A percentile compares a stretch with the other conserved stretches of the same genome.
Evolutionary conservation across 2,329 filamentous ascomycete genomes (phyloP).

Genomic region (Cytospora leucostoma): DNA sequence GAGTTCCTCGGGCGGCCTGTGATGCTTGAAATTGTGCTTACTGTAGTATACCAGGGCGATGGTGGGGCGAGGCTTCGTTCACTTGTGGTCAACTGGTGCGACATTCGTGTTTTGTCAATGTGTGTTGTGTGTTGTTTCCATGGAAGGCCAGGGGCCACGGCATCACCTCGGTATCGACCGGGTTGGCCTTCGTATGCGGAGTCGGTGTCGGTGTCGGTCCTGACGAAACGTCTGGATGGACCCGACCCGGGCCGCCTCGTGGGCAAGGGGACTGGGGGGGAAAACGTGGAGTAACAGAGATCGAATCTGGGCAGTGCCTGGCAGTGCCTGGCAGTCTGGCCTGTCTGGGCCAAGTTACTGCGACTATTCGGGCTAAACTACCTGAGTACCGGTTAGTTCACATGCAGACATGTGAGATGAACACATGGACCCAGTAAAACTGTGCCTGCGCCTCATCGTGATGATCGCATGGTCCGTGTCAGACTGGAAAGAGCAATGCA

Average conservation of each 20-base stretch:
- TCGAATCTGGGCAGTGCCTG: too few species aligned
- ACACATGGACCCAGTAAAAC: not conserved
- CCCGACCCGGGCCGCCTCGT: too few species aligned
- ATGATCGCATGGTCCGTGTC: not conserved
- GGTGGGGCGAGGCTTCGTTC: not conserved
- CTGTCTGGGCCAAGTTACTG: not conserved
- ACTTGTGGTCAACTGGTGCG: not conserved
- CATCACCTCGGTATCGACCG: not conserved
- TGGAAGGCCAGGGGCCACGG: not conserved
- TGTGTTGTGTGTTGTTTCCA: not conserved
- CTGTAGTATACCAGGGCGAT: not conserved
- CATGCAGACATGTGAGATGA: not conserved
- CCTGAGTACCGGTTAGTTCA: not conserved
- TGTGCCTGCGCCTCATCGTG: not conserved
- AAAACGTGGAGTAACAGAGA: too few species aligned
- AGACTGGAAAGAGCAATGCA: not conserved
- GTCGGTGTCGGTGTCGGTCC: too few species aligned
- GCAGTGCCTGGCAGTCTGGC: too few species aligned
- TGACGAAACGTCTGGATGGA: too few species aligned
- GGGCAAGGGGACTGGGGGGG: too few species aligned
- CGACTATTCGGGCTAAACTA: not conserved
- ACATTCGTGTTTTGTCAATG: not conserved
- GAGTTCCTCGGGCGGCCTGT: constrained; percentile 4
- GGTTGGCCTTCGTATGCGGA: too few species aligned
- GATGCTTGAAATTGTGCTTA: not conserved